Conservation (phyloP, 495 filamentous ascomycete genomes). For the Beverwykella pulmonaria region DNA sequence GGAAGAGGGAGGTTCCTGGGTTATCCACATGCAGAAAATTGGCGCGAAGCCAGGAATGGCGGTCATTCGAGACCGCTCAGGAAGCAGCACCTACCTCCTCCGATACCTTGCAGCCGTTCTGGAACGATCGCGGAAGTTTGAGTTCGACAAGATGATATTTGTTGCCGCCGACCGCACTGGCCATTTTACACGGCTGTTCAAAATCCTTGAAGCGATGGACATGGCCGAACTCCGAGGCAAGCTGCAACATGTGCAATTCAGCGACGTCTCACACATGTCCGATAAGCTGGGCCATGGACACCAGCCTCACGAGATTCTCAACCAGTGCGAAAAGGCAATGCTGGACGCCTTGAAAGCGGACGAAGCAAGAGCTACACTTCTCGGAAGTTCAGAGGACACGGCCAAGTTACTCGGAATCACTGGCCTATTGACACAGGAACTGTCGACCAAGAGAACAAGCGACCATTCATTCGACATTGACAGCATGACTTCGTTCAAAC, state of each 20-base stretch:
- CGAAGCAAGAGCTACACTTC: constrained; percentile 60
- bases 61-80: constrained; percentile 62
- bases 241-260: constrained; percentile 66
- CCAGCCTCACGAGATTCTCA: constrained; percentile 52
- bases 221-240: constrained; percentile 55
- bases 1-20: constrained; percentile 18
- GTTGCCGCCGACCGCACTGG: constrained; percentile 64
- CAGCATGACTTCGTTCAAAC: constrained; percentile 70
- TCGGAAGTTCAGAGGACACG: constrained; percentile 57
- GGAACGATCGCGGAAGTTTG: constrained; percentile 60
- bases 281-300: constrained; percentile 48
- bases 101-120: constrained; percentile 68
- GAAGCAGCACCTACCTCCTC: constrained; percentile 66
- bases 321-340: constrained; percentile 65
- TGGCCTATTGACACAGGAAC: constrained; percentile 67
- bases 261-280: constrained; percentile 50
- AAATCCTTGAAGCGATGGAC: constrained; percentile 63
- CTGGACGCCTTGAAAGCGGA: constrained; percentile 68
- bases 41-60: constrained; percentile 61
- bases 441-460: constrained; percentile 67
- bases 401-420: constrained; percentile 61
- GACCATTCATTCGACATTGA: constrained; percentile 67
- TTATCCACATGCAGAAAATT: constrained; percentile 23
- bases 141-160: constrained; percentile 72
- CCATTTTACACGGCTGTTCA: constrained; percentile 66